A percentile compares a stretch with the other conserved stretches of the same genome.
Conservation (phyloP, 2,329 filamentous ascomycete species). For the Tolypocladium inflatum region DNA sequence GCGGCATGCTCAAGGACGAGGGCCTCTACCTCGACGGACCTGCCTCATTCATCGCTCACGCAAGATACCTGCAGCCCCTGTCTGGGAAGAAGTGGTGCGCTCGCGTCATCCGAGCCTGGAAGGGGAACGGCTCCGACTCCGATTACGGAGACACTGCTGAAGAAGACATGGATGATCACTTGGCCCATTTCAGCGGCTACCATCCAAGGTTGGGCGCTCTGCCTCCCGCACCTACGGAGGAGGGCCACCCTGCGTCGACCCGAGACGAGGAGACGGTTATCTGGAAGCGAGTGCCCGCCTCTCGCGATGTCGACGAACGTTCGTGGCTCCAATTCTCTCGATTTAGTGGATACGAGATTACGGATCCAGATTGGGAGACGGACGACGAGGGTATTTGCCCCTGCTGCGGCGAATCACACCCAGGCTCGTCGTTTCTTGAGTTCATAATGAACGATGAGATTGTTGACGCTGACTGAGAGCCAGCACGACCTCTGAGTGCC, state of each 20-base stretch:
- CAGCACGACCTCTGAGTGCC: background rate
- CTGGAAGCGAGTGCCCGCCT: conserved; percentile 40
- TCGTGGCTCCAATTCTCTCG: conserved; percentile 40
- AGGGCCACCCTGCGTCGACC: conserved; percentile 31
- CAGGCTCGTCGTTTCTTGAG: conserved; percentile 23
- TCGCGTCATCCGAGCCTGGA: conserved; percentile 37
- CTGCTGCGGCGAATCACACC: conserved; percentile 29
- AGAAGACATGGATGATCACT: conserved; percentile 17
- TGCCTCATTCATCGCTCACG: conserved; percentile 31
- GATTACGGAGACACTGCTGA: conserved; percentile 16
- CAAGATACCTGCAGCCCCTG: conserved; percentile 28
- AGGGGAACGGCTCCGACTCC: conserved; percentile 13
- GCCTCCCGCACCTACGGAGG: conserved; percentile 30
- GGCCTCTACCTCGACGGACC: conserved; percentile 39
- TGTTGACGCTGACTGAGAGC: conserved; percentile 1
- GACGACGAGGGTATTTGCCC: conserved; percentile 28
- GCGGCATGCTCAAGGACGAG: conserved; percentile 43
- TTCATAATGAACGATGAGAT: conserved; percentile 17
- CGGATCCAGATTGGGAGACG: conserved; percentile 20
- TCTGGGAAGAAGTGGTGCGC: conserved; percentile 28
- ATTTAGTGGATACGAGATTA: conserved; percentile 26
- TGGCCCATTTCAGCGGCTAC: conserved; percentile 8
- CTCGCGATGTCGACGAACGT: conserved; percentile 28
- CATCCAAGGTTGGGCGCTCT: conserved; percentile 22
- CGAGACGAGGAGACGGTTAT: conserved; percentile 34